Base-by-base conservation (phyloP, 352 stramenopile species). In the Globisporangium irregulare region DNA sequence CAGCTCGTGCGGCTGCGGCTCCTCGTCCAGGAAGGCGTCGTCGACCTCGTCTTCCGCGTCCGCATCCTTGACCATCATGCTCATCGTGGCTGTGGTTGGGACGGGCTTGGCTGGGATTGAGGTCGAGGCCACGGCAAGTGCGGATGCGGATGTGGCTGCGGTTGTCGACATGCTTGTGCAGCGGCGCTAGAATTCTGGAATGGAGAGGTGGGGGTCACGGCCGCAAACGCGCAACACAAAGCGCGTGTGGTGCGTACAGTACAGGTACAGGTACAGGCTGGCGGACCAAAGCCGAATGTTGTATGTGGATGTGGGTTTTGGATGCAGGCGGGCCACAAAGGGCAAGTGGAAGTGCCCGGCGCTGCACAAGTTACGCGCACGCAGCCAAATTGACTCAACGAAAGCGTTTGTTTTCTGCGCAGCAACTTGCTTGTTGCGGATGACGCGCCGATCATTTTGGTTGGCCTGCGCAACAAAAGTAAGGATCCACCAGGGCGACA, bases 1-100 rank as follows among this genome's bases (percentile, higher is more conserved):
- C 64, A 82, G 73, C 68, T 82, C 73, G 61, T 80, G 73, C 38
- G 73, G 64, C 64, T 78, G 71, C 46, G 73, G 71, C 20, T 78
- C 73, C 24, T 73, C 73, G 53, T 82, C 71, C 32, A 82, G 59
- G 14, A 81, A 51, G 20, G 6, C 18, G 18, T 51, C 43, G 27
- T 25, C 66, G 51, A 73, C 69, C 34, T 74, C 75, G 65, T 73
- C 73, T 54, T 78, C 68, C 51, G 72, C 66, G 38, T 80, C 75
- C 48, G 70, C 54, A 22, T 60, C 71, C 15, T 6, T 48, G 14
- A 2, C 18, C 43, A 24, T 51, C 18, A 14, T 36, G 2, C 29
- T 32, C 29, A 32, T 32, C 29, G 29, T 32, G 41, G 38, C 53
- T 15, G 54, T 18, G n/a, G 48, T 9, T 25, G 38, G 15, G 29